phyloP scores from a whole-genome alignment of 495 filamentous ascomycete genomes.

The Cercophora sp. region DNA sequence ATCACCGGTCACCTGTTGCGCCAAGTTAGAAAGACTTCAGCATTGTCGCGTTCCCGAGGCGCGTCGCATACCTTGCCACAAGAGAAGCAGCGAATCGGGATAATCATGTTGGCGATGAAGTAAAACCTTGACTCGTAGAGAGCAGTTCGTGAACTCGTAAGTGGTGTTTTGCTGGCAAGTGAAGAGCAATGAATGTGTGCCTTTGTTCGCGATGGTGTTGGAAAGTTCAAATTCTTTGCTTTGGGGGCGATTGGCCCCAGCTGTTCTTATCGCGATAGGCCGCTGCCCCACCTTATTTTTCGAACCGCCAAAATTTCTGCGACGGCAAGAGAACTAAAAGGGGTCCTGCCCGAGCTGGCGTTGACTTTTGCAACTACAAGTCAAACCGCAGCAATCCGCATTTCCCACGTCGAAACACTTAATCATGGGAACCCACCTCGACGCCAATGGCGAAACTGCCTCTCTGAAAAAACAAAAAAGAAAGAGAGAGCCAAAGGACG shows the following conservation, averaged over 20 bases:
- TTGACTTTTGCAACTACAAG: too few relatives aligned
- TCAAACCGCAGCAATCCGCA: too few relatives aligned
- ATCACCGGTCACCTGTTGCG: constrained; percentile 91
- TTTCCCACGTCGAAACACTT: too few relatives aligned
- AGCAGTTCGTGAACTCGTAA: background rate
- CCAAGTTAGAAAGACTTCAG: too few relatives aligned
- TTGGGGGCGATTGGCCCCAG: constrained; percentile 19
- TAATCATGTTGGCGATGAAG: constrained; percentile 79
- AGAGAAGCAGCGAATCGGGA: constrained; percentile 96
- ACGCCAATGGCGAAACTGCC: constrained; percentile 28
- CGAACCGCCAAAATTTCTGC: constrained; percentile 34
- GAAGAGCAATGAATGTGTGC: too few relatives aligned
- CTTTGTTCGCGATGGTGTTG: too few relatives aligned
- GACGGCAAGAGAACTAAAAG: background rate
- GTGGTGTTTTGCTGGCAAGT: too few relatives aligned
- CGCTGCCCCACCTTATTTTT: constrained; percentile 29
- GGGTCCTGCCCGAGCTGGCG: background rate
- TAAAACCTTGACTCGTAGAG: background rate
- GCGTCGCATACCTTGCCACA: constrained; percentile 93
- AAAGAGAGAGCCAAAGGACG: constrained; percentile 29
- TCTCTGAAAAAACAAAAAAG: constrained; percentile 34
- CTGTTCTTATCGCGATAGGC: constrained; percentile 31
- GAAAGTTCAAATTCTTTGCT: constrained; percentile 12
- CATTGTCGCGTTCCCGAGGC: too few relatives aligned
- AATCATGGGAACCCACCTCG: constrained; percentile 20